Percentiles rank a stretch among this genome's conserved stretches.
phyloP scores from a whole-genome alignment of 805 yeast genomes.

The Yamadazyma sp. region DNA sequence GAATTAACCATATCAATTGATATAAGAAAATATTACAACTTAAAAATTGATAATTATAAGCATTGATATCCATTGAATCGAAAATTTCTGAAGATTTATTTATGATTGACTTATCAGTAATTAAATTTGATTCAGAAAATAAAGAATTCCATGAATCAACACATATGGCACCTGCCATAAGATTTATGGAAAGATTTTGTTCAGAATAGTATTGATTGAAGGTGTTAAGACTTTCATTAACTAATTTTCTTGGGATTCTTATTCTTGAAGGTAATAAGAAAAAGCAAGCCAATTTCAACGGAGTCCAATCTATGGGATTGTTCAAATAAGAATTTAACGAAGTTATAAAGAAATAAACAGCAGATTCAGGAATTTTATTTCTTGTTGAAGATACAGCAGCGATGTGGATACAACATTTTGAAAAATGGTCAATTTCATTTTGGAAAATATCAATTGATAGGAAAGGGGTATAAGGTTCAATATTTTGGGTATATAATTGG shows the following conservation, averaged over 20 bases:
- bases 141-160: constrained; percentile 18
- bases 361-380: constrained; percentile 10
- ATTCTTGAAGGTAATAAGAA: constrained; percentile 17
- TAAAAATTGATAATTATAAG: constrained; percentile 16
- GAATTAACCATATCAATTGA: constrained; percentile 14
- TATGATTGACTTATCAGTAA: constrained; percentile 9
- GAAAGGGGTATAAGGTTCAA: constrained; percentile 20
- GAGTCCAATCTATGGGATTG: constrained; percentile 13
- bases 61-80: constrained; percentile 9
- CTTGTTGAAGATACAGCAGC: constrained; percentile 13
- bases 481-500: constrained; percentile 10
- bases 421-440: constrained; percentile 12
- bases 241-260: constrained; percentile 6
- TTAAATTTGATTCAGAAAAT: constrained; percentile 8
- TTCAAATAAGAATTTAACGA: constrained; percentile 5
- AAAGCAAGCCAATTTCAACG: constrained; percentile 14
- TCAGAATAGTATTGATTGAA: constrained; percentile 13
- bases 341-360: constrained; percentile 7
- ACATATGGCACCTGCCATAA: constrained; percentile 16
- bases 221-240: constrained; percentile 9
- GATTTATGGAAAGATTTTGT: constrained; percentile 1
- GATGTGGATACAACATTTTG: constrained; percentile 17
- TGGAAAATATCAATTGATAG: constrained; percentile 12
- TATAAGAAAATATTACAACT: constrained; percentile 15
- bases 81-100: constrained; percentile 5